Percentiles rank a stretch among this genome's conserved stretches.
Conservation (phyloP, 305 asterid genomes). For the Striga hermonthica region DNA sequence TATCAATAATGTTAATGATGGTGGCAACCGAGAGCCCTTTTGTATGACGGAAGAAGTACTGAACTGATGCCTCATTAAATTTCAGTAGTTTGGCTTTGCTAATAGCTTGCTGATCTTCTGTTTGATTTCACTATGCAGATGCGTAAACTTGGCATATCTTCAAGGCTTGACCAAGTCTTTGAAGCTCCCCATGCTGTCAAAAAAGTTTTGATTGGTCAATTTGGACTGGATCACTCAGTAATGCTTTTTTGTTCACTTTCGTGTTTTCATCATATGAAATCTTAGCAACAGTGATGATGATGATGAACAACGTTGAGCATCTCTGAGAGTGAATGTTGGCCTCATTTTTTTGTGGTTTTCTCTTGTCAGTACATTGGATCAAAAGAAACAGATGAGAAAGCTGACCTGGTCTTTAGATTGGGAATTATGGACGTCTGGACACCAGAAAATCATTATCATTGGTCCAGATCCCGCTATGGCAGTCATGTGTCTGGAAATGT, state of each 20-base stretch:
- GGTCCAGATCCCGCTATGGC: constrained; percentile 83
- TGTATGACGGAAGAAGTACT: constrained; percentile 62
- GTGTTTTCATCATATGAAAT: constrained; percentile 22
- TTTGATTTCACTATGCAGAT: constrained; percentile 50
- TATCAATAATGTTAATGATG: constrained; percentile 60
- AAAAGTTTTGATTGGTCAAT: constrained; percentile 75
- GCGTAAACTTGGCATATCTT: constrained; percentile 72
- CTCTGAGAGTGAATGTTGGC: constrained; percentile 14
- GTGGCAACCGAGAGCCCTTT: constrained; percentile 43
- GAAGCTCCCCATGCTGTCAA: constrained; percentile 94
- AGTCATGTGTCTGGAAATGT: constrained; percentile 78
- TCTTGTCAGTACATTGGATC: constrained; percentile 80
- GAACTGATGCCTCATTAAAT: constrained; percentile 27
- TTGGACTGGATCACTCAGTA: constrained; percentile 66
- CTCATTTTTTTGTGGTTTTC: constrained; percentile 21
- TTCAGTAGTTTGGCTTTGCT: constrained; percentile 29
- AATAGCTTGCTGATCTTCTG: constrained; percentile 28
- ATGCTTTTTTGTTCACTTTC: constrained; percentile 36
- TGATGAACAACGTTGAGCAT: constrained; percentile 26
- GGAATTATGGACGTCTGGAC: constrained; percentile 89
- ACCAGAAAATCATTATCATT: constrained; percentile 84
- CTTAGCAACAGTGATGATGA: constrained; percentile 27
- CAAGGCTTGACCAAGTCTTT: constrained; percentile 89
- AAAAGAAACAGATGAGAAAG: constrained; percentile 70
- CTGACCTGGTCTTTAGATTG: constrained; percentile 60